Base-by-base conservation (phyloP, 1,139 yeast genomes). In the Insectozyma bohioensis region DNA sequence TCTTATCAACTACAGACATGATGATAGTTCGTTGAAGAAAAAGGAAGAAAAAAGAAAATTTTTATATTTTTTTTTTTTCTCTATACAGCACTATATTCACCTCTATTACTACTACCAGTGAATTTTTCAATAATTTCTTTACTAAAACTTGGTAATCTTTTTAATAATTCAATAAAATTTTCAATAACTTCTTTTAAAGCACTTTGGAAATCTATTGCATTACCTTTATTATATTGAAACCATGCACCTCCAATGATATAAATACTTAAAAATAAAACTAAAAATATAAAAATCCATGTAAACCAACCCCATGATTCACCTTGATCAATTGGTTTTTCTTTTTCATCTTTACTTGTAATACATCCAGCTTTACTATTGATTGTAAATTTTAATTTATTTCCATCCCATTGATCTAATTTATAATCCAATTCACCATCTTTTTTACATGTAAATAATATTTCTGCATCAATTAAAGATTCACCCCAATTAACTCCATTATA, bases 181-280 rank as follows among this genome's bases (percentile, higher is more conserved):
- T 85, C 95, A 27, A 85, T 70, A 35, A 88, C 80, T 50, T 90
- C 97, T 43, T 76, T 67, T 34, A 80, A 61, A 2, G 85, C 78
- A 17, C 68, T 60, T 49, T 61, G 72, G 51, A 70, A 69, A 47
- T 70, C 75, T 31, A 70, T 69, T 14, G 74, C 67, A 45, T 74
- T 70, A 20, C 78, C 75, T 46, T 69, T 72, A 44, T 67, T 70
- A 45, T 70, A 70, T 48, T 75, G 86, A 52, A 84, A 72, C 84
- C 94, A 87, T 0, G 95, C 90, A 12, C 85, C 84, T 13, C 84
- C 85, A 36, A 84, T 72, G 24, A 87, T 76, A 53, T 85, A 87
- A 34, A 75, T 76, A 36, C 90, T 78, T 46, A 85, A 70, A 40
- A 77, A 76, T 28, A 88, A 60, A 9, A 85, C 79, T 46, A 80